Percentiles rank a stretch among this genome's conserved stretches.
These are phyloP conservation scores for Russula brevipes DNA, from an alignment of 768 basidiomycete genomes.

Conservation along the genomic window DNA sequence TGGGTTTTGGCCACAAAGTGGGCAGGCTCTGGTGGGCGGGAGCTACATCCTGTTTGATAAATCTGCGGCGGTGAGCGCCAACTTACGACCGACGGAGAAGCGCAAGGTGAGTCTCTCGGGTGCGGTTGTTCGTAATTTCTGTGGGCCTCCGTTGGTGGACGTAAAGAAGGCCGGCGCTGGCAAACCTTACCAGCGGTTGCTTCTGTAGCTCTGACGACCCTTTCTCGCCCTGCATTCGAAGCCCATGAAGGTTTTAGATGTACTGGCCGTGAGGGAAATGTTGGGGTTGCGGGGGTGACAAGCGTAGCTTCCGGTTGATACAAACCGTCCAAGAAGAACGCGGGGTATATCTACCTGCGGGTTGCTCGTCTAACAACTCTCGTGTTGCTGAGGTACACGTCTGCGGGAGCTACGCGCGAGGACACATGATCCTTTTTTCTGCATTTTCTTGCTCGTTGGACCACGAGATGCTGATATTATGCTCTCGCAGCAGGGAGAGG, in stretches of 20 bases:
- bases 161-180: slow-evolving; percentile 92
- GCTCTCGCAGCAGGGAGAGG: slow-evolving; percentile 47
- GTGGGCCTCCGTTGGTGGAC: slow-evolving; percentile 43
- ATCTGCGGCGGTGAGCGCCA: slow-evolving; percentile 47
- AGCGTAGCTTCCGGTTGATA: slow-evolving; percentile 74
- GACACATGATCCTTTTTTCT: slow-evolving; percentile 47
- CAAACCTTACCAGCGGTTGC: slow-evolving; percentile 53
- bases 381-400: slow-evolving; percentile 60
- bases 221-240: slow-evolving; percentile 35
- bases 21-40: slow-evolving; percentile 81
- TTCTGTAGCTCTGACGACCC: slow-evolving; percentile 25
- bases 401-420: slow-evolving; percentile 86
- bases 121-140: slow-evolving; percentile 5
- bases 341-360: slow-evolving; percentile 23
- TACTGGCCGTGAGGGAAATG: slow-evolving; percentile 25
- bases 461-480: slow-evolving; percentile 12
- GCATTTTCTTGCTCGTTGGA: slow-evolving; percentile 11
- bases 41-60: slow-evolving; percentile 81
- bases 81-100: slow-evolving; percentile 42
- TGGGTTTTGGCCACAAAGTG: slow-evolving; percentile 74
- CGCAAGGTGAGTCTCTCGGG: slow-evolving; percentile 49
- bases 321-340: slow-evolving; percentile 80
- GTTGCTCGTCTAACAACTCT: slow-evolving; percentile 83
- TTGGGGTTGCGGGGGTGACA: slow-evolving; percentile 32
- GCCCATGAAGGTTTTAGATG: slow-evolving; percentile 55